Evolutionary conservation across 1,284 basidiomycete species (phyloP).

Genomic region (Trichosporon inkin): DNA sequence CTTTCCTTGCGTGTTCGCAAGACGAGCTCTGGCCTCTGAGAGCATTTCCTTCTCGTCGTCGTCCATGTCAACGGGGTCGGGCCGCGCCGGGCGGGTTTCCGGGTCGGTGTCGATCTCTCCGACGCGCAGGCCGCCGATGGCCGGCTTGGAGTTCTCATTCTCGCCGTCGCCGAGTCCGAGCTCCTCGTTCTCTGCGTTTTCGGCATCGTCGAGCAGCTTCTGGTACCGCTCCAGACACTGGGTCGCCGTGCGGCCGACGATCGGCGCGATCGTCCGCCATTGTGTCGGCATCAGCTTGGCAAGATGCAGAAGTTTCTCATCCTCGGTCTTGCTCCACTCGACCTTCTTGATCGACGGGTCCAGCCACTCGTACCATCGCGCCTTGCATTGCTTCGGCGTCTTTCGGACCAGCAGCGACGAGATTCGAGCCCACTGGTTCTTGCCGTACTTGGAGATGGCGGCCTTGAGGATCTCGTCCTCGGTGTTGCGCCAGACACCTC

Average conservation of each 20-base stretch:
- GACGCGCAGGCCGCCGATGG: slow-evolving; percentile 83
- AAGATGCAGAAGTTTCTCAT: slow-evolving; percentile 95
- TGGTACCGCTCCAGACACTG: slow-evolving; percentile 99
- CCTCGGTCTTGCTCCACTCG: slow-evolving; percentile 97
- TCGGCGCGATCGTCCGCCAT: slow-evolving; percentile 98
- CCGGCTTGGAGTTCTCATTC: slow-evolving; percentile 69
- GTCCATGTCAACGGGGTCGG: slow-evolving; percentile 99
- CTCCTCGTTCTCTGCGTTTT: slow-evolving; percentile 89
- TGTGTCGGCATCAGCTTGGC: slow-evolving; percentile 99
- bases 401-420: slow-evolving; percentile 96
- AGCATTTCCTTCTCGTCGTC: slow-evolving; percentile 99
- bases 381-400: slow-evolving; percentile 99
- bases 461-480: slow-evolving; percentile 97
- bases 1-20: slow-evolving; percentile 99
- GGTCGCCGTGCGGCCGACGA: slow-evolving; percentile 96
- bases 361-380: slow-evolving; percentile 97
- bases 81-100: slow-evolving; percentile 94
- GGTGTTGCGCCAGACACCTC: slow-evolving; percentile 60
- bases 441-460: slow-evolving; percentile 94
- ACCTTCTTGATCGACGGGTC: slow-evolving; percentile 99
- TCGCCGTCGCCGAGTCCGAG: slow-evolving; percentile 80
- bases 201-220: slow-evolving; percentile 94
- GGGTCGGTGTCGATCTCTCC: slow-evolving; percentile 99
- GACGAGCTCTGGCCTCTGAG: slow-evolving; percentile 92
- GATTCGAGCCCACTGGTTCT: slow-evolving; percentile 92